These are phyloP conservation scores for Phytophthora megakarya DNA, from an alignment of 352 stramenopile species.

Conservation along the genomic window DNA sequence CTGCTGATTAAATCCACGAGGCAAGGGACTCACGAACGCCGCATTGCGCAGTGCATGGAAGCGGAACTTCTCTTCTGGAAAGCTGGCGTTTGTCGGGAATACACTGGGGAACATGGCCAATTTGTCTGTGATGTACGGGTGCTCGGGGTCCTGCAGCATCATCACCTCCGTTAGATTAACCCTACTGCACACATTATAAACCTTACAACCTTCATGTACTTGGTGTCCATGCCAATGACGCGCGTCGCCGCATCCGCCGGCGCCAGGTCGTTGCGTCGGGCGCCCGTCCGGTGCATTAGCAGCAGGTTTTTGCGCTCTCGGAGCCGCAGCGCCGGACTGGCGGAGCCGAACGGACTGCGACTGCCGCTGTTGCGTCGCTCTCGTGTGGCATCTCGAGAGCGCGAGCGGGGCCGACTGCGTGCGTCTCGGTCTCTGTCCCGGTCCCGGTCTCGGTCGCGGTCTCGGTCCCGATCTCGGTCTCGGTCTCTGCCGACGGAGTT, in stretches of 20 bases:
- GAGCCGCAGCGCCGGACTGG: slow-evolving; percentile 57
- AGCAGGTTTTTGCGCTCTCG: slow-evolving; percentile 78
- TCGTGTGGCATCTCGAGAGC: slow-evolving; percentile 39
- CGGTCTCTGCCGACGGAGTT: slow-evolving; percentile 30
- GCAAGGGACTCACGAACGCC: slow-evolving; percentile 78
- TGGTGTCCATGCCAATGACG: slow-evolving; percentile 68
- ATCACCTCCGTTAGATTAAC: slow-evolving; percentile 1
- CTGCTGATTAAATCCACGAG: slow-evolving; percentile 76
- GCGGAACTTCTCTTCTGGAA: slow-evolving; percentile 85
- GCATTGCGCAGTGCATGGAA: slow-evolving; percentile 70
- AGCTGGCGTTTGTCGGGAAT: slow-evolving; percentile 75
- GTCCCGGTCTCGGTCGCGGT: slow-evolving; percentile 44
- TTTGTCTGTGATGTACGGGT: slow-evolving; percentile 74
- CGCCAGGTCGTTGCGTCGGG: slow-evolving; percentile 50
- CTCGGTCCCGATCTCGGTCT: slow-evolving; percentile 43
- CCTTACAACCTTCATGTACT: slow-evolving; percentile 66
- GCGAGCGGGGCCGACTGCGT: slow-evolving; percentile 43
- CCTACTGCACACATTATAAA: slow-evolving; percentile 4
- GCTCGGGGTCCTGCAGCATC: slow-evolving; percentile 56
- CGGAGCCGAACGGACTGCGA: slow-evolving; percentile 51
- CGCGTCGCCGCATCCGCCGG: slow-evolving; percentile 54
- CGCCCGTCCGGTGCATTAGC: slow-evolving; percentile 72
- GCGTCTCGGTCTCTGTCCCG: slow-evolving; percentile 38
- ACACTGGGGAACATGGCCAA: slow-evolving; percentile 65
- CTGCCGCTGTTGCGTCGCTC: slow-evolving; percentile 30